phyloP scores from a whole-genome alignment of 495 filamentous ascomycete genomes.

The Friedmanniomyces simplex region DNA sequence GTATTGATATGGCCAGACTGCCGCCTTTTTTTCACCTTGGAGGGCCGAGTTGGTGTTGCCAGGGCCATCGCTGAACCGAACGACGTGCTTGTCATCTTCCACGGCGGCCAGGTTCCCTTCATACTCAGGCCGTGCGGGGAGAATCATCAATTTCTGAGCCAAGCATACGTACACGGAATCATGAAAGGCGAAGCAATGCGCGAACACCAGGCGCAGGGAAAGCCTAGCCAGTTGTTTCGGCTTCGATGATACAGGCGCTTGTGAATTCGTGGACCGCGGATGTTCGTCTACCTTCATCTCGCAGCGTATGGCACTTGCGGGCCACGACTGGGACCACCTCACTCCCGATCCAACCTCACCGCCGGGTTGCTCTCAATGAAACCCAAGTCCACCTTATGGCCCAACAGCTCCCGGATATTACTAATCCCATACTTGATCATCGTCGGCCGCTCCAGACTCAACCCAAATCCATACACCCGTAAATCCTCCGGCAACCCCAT shows the following conservation, averaged over 20 bases:
- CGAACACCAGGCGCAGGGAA: background rate
- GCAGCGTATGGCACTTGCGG: background rate
- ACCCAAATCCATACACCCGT: slow-evolving; percentile 81
- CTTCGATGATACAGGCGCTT: background rate
- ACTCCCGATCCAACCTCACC: slow-evolving; percentile 33
- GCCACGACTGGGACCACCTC: background rate
- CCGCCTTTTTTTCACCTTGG: background rate
- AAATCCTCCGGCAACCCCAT: slow-evolving; percentile 84
- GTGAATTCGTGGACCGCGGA: too few species aligned
- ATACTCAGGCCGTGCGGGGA: background rate
- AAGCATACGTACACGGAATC: background rate
- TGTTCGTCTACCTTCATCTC: background rate
- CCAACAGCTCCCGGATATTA: slow-evolving; percentile 36
- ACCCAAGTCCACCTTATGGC: slow-evolving; percentile 34
- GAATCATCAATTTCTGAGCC: background rate
- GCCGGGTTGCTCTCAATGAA: slow-evolving; percentile 33
- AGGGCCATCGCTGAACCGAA: background rate
- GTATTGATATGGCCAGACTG: background rate
- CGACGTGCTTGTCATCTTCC: background rate
- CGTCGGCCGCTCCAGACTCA: slow-evolving; percentile 85
- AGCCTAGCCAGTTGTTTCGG: background rate
- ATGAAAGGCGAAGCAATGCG: background rate
- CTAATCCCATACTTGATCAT: slow-evolving; percentile 73
- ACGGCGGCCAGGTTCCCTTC: background rate
- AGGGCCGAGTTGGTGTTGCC: background rate